Evolutionary conservation across 2,329 filamentous ascomycete species (phyloP).

Genomic region (Alternaria gansuensis): DNA sequence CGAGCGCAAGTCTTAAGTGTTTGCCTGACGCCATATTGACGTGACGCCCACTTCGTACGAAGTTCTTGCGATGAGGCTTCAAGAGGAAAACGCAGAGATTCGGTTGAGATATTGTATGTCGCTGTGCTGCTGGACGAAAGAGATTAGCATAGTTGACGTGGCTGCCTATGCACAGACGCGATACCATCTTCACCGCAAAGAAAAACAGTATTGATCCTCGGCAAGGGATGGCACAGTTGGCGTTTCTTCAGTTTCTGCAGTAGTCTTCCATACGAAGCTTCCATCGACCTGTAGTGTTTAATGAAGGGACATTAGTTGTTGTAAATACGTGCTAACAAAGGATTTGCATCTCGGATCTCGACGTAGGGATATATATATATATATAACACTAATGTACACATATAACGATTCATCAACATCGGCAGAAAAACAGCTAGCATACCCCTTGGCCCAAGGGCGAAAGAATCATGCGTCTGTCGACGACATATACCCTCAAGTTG

Average conservation of each 20-base stretch:
- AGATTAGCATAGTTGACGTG: background rate
- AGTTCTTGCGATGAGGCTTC: background rate
- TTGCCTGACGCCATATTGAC: background rate
- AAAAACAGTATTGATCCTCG: background rate
- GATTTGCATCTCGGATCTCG: background rate
- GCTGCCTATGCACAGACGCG: conserved; percentile 4
- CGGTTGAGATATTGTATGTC: background rate
- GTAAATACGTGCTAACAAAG: background rate
- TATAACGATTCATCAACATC: background rate
- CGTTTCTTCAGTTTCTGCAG: background rate
- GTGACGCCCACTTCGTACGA: background rate
- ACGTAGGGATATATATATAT: background rate
- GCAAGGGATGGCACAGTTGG: background rate
- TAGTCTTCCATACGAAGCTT: background rate
- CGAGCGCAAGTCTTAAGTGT: background rate
- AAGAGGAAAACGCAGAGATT: background rate
- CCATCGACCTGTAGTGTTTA: background rate
- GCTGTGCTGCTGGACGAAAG: background rate
- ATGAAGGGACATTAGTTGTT: background rate
- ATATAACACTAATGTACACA: background rate
- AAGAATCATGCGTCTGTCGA: background rate
- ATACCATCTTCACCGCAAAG: background rate
- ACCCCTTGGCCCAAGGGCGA: background rate
- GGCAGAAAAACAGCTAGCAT: background rate
- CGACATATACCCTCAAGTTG: background rate